These are phyloP conservation scores for Starmerella potacharoeniae DNA, from an alignment of 805 yeast species.

Conservation along the genomic window DNA sequence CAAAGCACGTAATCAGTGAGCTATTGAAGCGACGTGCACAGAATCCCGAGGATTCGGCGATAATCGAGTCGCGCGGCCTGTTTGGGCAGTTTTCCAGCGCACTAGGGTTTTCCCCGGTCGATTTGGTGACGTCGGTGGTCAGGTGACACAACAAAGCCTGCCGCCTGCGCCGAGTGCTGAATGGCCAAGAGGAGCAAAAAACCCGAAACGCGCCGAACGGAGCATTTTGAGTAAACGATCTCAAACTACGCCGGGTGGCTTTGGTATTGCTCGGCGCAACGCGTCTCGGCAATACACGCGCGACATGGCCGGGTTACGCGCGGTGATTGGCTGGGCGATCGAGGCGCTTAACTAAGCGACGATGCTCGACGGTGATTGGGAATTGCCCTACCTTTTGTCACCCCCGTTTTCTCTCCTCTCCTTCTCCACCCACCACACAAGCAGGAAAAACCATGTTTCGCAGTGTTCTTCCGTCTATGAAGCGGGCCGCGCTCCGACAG, in stretches of 20 bases:
- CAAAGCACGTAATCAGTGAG: too few relatives aligned
- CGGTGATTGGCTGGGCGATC: slow-evolving; percentile 1
- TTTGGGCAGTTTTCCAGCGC: background rate
- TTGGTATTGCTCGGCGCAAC: background rate
- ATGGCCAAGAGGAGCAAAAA: background rate
- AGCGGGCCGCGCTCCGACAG: slow-evolving; percentile 25
- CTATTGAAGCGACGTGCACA: too few relatives aligned
- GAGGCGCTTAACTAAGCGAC: background rate
- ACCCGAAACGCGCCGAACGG: too few relatives aligned
- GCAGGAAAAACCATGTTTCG: slow-evolving; percentile 21
- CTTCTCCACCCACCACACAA: slow-evolving; percentile 6
- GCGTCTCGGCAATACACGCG: background rate
- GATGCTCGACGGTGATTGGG: slow-evolving; percentile 18
- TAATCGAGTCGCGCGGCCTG: background rate
- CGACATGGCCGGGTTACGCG: background rate
- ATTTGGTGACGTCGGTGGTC: background rate
- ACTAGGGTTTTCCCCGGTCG: background rate
- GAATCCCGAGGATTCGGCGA: background rate
- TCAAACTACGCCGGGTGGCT: background rate
- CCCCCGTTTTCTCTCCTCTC: slow-evolving; percentile 8
- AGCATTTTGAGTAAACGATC: background rate
- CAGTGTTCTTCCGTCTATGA: slow-evolving; percentile 26
- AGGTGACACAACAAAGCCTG: background rate
- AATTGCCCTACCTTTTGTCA: slow-evolving; percentile 10
- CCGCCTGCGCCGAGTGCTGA: background rate